Evolutionary conservation across 371 early-diverging fungal genomes (phyloP), one percentile per base, ranked within the genome.

Genomic region (Gilbertella persicaria): DNA sequence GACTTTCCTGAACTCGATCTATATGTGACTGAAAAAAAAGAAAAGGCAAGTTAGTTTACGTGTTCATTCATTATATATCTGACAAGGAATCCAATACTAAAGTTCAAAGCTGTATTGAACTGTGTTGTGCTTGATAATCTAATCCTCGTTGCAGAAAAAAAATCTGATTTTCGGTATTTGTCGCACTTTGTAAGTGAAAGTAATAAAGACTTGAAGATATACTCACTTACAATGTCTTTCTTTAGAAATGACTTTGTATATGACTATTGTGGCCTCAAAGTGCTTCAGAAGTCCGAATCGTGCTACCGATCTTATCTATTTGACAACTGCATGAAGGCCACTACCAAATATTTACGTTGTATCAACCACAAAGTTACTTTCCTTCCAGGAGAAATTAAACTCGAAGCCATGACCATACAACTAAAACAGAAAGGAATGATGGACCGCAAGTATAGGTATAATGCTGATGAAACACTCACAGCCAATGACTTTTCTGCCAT

Each of bases 351-450:
- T 54, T 37, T 64, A 39, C 45, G 64, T 40, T 43, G 52, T n/a
- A 37, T 20, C 14, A 49, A 47, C 29, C 39, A 58, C 49, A 17
- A 58, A 20, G 17, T 59, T 42, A 56, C 56, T 20, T 60, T 65
- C 26, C 50, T 65, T 25, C 60, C 66, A 46, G 60, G 66, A 56
- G 66, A 65, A 50, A 65, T 65, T 59, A 47, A 55, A 33, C 51
- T 61, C 47, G 17, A 55, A 10, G 16, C 52, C 40, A 61, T 61
- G 55, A 61, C 55, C 46, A 41, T 20, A 19, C 61, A 60, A 45
- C 41, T 60, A 29, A 53, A 54, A 23, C 40, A 50, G 40, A 60
- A 60, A 38, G 60, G 60, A 50, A 60, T 54, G 50, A 50, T 45
- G 30, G 60, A 60, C 37, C 29, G 50, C 45, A 45, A 50, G 45